Conservation (phyloP, 352 stramenopile genomes). For the Phytophthora capsici region DNA sequence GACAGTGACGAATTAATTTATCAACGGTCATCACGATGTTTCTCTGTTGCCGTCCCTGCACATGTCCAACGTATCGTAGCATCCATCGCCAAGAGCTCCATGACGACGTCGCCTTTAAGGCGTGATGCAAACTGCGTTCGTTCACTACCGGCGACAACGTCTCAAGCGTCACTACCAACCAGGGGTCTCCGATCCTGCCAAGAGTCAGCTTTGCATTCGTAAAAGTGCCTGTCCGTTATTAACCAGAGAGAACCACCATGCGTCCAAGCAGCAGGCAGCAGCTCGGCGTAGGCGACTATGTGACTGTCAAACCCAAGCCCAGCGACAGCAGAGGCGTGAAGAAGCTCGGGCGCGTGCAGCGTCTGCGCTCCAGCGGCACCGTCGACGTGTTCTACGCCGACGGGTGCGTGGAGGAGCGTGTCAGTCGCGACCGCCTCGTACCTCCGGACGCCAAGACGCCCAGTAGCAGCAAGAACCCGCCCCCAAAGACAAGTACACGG, state of each 20-base stretch:
- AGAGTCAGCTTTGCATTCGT: constrained; percentile 24
- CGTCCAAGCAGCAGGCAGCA: constrained; percentile 19
- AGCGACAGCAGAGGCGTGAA: constrained; percentile 14
- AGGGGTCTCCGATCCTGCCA: constrained; percentile 19
- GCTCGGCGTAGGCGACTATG: constrained; percentile 34
- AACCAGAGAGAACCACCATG: constrained; percentile 1
- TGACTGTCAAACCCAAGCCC: constrained; percentile 40
- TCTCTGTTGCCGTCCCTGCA: too few species aligned
- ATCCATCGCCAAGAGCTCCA: too few species aligned
- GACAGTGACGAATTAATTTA: too few species aligned
- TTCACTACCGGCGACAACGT: background rate
- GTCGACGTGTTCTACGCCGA: constrained; percentile 67
- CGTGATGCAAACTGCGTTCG: background rate
- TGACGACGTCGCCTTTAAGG: background rate
- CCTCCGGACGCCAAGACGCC: constrained; percentile 15
- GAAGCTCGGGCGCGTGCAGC: constrained; percentile 48
- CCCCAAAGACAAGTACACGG: background rate
- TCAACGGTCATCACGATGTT: too few species aligned
- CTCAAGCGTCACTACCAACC: constrained; percentile 14
- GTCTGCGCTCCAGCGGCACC: constrained; percentile 49
- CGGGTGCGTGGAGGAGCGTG: constrained; percentile 53
- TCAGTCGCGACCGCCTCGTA: constrained; percentile 47
- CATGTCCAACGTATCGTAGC: too few species aligned
- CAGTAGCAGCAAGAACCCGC: constrained; percentile 4
- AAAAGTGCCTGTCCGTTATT: constrained; percentile 13